phyloP scores from a whole-genome alignment of 2,329 filamentous ascomycete genomes.

The Paraconiothyrium brasiliense region DNA sequence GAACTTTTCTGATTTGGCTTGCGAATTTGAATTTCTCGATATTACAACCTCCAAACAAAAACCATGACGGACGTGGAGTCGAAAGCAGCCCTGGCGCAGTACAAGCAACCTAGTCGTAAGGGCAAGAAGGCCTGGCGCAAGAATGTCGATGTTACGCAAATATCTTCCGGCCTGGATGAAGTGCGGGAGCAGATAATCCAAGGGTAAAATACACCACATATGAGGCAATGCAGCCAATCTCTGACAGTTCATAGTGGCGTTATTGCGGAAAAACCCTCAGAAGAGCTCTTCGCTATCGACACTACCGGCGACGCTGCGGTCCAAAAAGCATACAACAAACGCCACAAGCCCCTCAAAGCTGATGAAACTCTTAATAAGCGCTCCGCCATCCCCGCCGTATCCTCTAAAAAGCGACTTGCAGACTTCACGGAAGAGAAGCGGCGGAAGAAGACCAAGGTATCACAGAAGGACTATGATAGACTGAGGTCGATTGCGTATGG shows the following conservation, averaged over 20 bases:
- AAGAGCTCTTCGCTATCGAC: slow-evolving; percentile 87
- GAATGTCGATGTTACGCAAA: slow-evolving; percentile 91
- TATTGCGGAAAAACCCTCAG: slow-evolving; percentile 81
- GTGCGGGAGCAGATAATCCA: slow-evolving; percentile 89
- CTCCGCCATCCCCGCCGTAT: slow-evolving; percentile 81
- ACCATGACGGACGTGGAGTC: slow-evolving; percentile 45
- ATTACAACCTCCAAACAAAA: not conserved
- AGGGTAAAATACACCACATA: slow-evolving; percentile 67
- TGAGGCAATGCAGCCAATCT: not conserved
- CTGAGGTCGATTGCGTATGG: slow-evolving; percentile 80
- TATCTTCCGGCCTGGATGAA: slow-evolving; percentile 82
- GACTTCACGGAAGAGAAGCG: slow-evolving; percentile 74
- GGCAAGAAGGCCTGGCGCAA: slow-evolving; percentile 99
- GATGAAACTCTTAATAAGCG: slow-evolving; percentile 91
- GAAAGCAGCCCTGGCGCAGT: slow-evolving; percentile 73
- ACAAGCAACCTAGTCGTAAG: slow-evolving; percentile 90
- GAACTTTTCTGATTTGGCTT: slow-evolving; percentile 10
- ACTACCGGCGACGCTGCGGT: slow-evolving; percentile 74
- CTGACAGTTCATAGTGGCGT: slow-evolving; percentile 71
- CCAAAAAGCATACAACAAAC: slow-evolving; percentile 70
- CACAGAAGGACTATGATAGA: slow-evolving; percentile 82
- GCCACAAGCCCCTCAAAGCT: slow-evolving; percentile 81
- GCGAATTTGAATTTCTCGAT: not conserved
- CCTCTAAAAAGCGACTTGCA: slow-evolving; percentile 77
- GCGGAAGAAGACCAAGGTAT: slow-evolving; percentile 83